Conservation (phyloP, 306 rosid genomes). For the Biancaea sappan region DNA sequence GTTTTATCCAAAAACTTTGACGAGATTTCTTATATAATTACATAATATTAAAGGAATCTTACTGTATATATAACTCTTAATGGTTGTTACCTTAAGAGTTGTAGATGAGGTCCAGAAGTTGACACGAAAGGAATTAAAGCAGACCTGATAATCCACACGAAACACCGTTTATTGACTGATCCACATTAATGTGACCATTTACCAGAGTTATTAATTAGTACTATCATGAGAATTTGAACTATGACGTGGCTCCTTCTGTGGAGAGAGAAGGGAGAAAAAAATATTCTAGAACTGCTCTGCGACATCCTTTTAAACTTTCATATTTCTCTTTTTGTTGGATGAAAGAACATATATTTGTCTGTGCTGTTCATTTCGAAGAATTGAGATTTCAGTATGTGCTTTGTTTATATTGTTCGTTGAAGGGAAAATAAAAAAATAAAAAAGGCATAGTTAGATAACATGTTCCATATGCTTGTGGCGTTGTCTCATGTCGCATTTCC, state of each 20-base stretch:
- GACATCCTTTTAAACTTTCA: too few relatives aligned
- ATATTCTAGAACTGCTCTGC: too few relatives aligned
- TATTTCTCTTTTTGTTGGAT: too few relatives aligned
- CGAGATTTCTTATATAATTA: conserved; percentile 5
- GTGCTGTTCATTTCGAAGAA: neutral
- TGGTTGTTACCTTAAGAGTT: neutral
- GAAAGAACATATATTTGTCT: neutral
- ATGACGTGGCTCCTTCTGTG: too few relatives aligned
- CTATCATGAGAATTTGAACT: too few relatives aligned
- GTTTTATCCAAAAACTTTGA: conserved; percentile 19
- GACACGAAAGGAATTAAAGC: neutral
- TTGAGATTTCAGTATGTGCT: neutral
- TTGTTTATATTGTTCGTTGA: conserved; percentile 25
- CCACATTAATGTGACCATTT: too few relatives aligned
- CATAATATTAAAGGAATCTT: neutral
- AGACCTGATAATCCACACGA: neutral
- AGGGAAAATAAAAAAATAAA: too few relatives aligned
- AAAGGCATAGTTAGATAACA: neutral
- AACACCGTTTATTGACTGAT: neutral
- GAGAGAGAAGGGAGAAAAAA: too few relatives aligned
- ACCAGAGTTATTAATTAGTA: too few relatives aligned
- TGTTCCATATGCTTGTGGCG: neutral
- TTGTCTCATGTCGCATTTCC: neutral
- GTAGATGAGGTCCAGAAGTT: neutral
- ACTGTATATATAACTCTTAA: neutral